Evolutionary conservation across 2,329 filamentous ascomycete species (phyloP).

Genomic region (Colletotrichum somersetense): DNA sequence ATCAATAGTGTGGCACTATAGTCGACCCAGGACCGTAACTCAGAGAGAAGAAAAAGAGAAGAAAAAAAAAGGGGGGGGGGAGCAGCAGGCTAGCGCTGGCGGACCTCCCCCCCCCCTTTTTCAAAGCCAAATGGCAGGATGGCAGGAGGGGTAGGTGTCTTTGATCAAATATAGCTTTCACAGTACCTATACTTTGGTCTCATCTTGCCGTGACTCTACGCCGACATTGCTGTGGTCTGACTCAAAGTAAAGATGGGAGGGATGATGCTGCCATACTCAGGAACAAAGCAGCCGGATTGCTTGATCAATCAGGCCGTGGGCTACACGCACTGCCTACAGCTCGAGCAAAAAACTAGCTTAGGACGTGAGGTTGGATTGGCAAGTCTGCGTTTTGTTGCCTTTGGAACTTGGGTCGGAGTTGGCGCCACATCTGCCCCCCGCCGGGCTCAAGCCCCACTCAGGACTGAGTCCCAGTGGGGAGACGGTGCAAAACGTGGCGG

Average conservation of each 20-base stretch:
- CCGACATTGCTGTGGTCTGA: conserved; percentile 7
- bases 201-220: conserved; percentile 20
- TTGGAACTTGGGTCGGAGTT: conserved; percentile 12
- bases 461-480: conserved; percentile 27
- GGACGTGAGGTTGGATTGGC: conserved; percentile 28
- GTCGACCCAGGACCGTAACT: background rate
- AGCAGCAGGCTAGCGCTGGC: background rate
- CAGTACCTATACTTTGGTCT: background rate
- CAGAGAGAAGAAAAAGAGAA: too few relatives aligned
- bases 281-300: conserved; percentile 13
- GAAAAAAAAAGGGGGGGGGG: too few relatives aligned
- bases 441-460: conserved; percentile 24
- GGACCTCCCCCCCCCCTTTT: background rate
- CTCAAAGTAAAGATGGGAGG: background rate
- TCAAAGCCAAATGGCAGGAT: too few relatives aligned
- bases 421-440: conserved; percentile 19
- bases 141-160: too few relatives aligned
- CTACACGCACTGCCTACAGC: background rate
- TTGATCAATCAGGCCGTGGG: conserved; percentile 16
- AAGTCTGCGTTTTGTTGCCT: conserved; percentile 14
- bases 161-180: background rate
- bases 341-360: too few relatives aligned
- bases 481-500: conserved; percentile 35
- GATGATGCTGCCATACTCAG: conserved; percentile 14
- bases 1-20: background rate